Percentiles rank a stretch among this genome's conserved stretches.
These are phyloP conservation scores for Helicostylum pulchrum DNA, from an alignment of 192 early-diverging fungal genomes.

Conservation along the genomic window DNA sequence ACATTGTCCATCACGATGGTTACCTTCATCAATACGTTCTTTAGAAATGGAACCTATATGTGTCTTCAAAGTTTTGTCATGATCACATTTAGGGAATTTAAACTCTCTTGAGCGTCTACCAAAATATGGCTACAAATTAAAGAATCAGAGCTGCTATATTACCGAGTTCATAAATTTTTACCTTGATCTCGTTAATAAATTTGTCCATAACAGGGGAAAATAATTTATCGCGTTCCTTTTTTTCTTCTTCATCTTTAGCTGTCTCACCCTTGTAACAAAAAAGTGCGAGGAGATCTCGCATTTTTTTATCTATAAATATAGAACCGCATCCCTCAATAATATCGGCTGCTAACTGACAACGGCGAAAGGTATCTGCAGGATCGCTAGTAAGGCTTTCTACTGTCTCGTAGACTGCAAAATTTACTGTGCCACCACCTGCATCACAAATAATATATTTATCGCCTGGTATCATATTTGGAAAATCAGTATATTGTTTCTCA, in stretches of 20 bases:
- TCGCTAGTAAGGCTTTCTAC: background rate
- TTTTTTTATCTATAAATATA: background rate
- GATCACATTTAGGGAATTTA: too few species aligned
- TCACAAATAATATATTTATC: constrained; percentile 7
- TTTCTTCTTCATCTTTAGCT: background rate
- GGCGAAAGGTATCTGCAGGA: background rate
- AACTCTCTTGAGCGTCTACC: too few species aligned
- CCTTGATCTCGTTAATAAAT: background rate
- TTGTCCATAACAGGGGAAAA: background rate
- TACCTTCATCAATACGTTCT: background rate
- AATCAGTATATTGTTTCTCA: background rate
- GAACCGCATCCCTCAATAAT: background rate
- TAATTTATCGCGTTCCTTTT: background rate
- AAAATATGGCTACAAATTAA: too few species aligned
- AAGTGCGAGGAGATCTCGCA: background rate
- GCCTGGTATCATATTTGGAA: too few species aligned
- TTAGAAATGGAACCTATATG: background rate
- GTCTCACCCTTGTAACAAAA: background rate
- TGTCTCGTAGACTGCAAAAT: background rate
- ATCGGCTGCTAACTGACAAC: constrained; percentile 1
- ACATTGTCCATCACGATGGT: background rate
- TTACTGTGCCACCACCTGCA: constrained; percentile 15
- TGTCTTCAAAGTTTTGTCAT: background rate
- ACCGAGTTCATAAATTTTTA: background rate
- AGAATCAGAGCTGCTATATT: too few species aligned